Base-by-base conservation (phyloP, 208 protist species). In the Novymonas esmeraldas region DNA sequence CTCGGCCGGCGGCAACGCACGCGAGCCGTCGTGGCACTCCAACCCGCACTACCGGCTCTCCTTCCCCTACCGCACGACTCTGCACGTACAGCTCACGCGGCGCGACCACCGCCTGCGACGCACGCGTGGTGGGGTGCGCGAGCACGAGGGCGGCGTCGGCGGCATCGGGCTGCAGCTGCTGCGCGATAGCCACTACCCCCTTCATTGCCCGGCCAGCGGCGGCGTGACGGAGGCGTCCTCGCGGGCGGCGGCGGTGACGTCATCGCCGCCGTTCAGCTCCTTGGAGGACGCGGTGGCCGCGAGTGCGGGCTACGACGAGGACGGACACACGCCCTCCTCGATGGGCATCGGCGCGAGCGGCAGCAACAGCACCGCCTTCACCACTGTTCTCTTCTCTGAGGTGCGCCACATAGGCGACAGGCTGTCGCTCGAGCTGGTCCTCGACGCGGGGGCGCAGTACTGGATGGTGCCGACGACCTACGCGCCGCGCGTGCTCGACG, bases 391-490 rank as follows among this genome's bases (percentile, higher is more conserved):
- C 34, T 83, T 67, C 66, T 66, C 73, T 28, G 85, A 82, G n/a
- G 62, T 72, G 33, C 89, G 87, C 54, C 75, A 81, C 13, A 24
- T 38, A 0, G 82, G 71, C 5, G 77, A 89, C 46, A 82, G 79
- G 45, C 50, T 96, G 36, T 85, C 83, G 4, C 84, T 92, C 52
- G 87, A 92, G 31, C 55, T 85, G 14, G 49, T 75, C 13, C 65
- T 96, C 1, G 62, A 82, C 9, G 76, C 70, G 29, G 78, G 79
- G 20, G 76, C 81, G 7, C 51, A 84, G 31, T 95, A 92, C 78
- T 96, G 92, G 92, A 65, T 96, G 9, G 69, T 94, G 2, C 92
- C 92, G 33, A 93, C 78, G 64, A 87, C 82, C 3, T 62, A 83
- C 57, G 64, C 58, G 11, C 62, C 70, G 11, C 83, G 89, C 11